Base-by-base conservation (phyloP, 768 basidiomycete genomes). In the Phlegmacium glaucopus region DNA sequence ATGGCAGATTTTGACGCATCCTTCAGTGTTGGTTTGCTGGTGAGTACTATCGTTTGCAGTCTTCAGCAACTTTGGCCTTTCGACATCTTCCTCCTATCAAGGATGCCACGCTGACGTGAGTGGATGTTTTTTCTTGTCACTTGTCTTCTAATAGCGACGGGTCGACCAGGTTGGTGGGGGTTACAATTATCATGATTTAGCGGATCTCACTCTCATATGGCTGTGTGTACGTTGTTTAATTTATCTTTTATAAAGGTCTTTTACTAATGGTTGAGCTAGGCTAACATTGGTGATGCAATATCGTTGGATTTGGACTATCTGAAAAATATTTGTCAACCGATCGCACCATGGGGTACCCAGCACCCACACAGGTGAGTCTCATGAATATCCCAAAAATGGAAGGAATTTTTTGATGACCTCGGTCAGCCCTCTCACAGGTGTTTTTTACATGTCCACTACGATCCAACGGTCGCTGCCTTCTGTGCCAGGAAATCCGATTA, bases 11-110 rank as follows among this genome's bases (percentile, higher is more conserved):
- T 34, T n/a, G 50, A 41, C 17, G 30, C 39, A 29, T 42, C 30
- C n/a, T 17, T 25, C 22, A 85, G 82, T 84, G 80, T 53, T 89
- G 87, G 86, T 89, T 89, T 58, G 64, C 76, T 44, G 86, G 85
- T 79, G 57, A 57, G 71, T 52, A 18, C 36, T 60, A 22, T 16
- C 9, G n/a, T n/a, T 39, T 7, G 7, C 6, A 4, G 17, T 4
- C 16, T 36, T 34, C 22, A 29, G 25, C 12, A 11, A 35, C n/a
- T 26, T 17, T 6, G 36, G 9, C 12, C 13, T 27, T 39, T 37
- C n/a, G n/a, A n/a, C n/a, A 34, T 34, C 35, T 9, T 16, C 12
- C 35, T 37, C 27, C 47, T 22, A 6, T n/a, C 25, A 11, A 72
- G 68, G 68, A 27, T 64, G 57, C 39, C 73, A 77, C 55, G 65